Conservation (phyloP, 176 grass and related monocot species). For the Musa troglodytarum region DNA sequence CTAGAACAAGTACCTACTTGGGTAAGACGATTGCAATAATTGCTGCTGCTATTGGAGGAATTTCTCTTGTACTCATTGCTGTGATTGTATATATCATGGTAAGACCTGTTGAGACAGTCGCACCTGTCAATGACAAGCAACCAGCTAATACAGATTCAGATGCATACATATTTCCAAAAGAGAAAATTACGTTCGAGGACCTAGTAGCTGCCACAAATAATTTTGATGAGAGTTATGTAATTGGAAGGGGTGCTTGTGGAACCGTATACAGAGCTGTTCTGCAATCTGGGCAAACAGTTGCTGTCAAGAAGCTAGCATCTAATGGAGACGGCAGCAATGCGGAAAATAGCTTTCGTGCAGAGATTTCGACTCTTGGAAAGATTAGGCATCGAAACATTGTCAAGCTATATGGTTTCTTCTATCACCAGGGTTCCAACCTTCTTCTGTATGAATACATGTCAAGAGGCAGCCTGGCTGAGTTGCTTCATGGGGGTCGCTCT, state of each 20-base stretch:
- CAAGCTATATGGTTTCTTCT: conserved; percentile 88
- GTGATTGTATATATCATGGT: conserved; percentile 76
- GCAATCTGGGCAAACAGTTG: conserved; percentile 58
- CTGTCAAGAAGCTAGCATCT: conserved; percentile 90
- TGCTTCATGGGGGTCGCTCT: conserved; percentile 73
- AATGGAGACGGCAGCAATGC: conserved; percentile 89
- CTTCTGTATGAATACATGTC: conserved; percentile 90
- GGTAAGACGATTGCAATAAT: conserved; percentile 83
- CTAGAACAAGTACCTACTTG: conserved; percentile 30
- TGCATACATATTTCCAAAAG: conserved; percentile 58
- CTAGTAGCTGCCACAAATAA: conserved; percentile 77
- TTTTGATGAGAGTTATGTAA: conserved; percentile 83
- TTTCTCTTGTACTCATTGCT: conserved; percentile 91
- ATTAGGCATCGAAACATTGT: conserved; percentile 99
- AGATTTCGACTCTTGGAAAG: conserved; percentile 97
- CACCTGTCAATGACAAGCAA: conserved; percentile 89
- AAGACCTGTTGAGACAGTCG: conserved; percentile 84
- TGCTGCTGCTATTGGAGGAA: conserved; percentile 67
- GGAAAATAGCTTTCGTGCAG: conserved; percentile 87
- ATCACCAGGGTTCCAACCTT: conserved; percentile 90
- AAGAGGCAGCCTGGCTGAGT: conserved; percentile 86
- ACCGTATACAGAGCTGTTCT: conserved; percentile 81
- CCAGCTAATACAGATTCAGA: conserved; percentile 31
- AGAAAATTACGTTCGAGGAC: conserved; percentile 79
- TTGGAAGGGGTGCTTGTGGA: conserved; percentile 86